These are phyloP conservation scores for Cephalotrichum gorgonifer DNA, from an alignment of 2,329 filamentous ascomycete genomes.

Conservation along the genomic window DNA sequence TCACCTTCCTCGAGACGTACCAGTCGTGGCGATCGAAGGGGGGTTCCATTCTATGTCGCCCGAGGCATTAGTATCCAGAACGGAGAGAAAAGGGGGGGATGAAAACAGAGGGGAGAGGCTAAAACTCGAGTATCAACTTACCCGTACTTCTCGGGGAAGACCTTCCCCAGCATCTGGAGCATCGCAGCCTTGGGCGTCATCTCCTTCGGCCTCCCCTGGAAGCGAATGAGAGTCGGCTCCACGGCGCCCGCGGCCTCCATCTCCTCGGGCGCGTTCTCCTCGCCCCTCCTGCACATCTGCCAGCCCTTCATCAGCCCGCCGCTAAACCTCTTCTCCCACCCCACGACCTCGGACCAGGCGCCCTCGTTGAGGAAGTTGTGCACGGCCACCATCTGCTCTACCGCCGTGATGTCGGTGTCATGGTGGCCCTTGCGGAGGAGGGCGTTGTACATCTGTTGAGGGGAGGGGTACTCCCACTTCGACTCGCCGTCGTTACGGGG, in stretches of 20 bases:
- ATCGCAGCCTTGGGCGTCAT: conserved; percentile 86
- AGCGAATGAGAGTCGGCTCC: conserved; percentile 68
- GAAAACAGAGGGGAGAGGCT: too few relatives aligned
- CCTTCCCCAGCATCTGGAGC: conserved; percentile 65
- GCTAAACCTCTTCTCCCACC: conserved; percentile 82
- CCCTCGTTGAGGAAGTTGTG: conserved; percentile 98
- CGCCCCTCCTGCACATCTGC: conserved; percentile 63
- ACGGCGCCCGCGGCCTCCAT: conserved; percentile 37
- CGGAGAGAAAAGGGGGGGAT: background rate
- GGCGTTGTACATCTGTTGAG: conserved; percentile 99
- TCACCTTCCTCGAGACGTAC: conserved; percentile 69
- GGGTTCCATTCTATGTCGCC: conserved; percentile 52
- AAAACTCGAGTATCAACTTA: too few relatives aligned
- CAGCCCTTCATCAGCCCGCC: conserved; percentile 63
- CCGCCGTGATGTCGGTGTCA: conserved; percentile 84
- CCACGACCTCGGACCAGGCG: conserved; percentile 89
- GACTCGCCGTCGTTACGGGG: conserved; percentile 69
- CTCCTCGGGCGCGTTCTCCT: conserved; percentile 43
- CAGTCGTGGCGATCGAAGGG: conserved; percentile 97
- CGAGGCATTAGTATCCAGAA: background rate
- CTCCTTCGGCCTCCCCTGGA: conserved; percentile 82
- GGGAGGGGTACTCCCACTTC: conserved; percentile 96
- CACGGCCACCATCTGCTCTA: conserved; percentile 93
- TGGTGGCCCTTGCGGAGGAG: conserved; percentile 92
- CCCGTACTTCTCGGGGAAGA: conserved; percentile 74